Base-by-base conservation (phyloP, 106 monocot genomes). In the Hemerocallis citrina region DNA sequence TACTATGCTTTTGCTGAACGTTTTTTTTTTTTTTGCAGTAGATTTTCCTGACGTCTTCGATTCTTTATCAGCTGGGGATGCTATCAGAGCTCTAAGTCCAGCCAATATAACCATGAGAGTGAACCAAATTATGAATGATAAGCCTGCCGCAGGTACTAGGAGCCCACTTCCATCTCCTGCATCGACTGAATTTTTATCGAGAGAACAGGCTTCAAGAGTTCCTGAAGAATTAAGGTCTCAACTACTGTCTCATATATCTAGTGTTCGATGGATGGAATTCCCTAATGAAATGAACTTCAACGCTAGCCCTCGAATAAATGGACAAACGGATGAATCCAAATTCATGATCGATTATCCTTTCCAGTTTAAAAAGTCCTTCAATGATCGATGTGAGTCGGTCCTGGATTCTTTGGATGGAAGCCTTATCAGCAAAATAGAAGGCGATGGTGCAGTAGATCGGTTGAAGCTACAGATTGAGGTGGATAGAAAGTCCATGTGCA, bases 171-270 rank as follows among this genome's bases (percentile, higher is more conserved):
- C 61, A 34, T 19, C 31, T 22, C n/a, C 23, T 31, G 59, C 48
- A 5, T 27, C 59, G 7, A 4, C 41, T 62, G 70, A 71, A 14
- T 39, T 50, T 24, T 1, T 10, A 6, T 25, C 35, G 4, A 27
- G n/a, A 36, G 50, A 17, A 19, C 59, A 69, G 39, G 74, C 85
- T 59, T 73, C 85, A 27, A 76, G 32, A 41, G 58, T 73, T 35
- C 68, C 71, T 30, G 86, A 89, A 66, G 81, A 95, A 45, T 34
- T 95, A 59, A 83, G 66, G 61, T n/a, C 30, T 41, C 59, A 75
- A n/a, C n/a, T n/a, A n/a, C 52, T 89, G 14, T 81, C 83, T 14
- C 83, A 86, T 27, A 61, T 83, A 25, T 75, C 83, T 55, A 33
- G 70, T 63, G n/a, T 49, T 21, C 62, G 58, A 7, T 78, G 83